Base-by-base conservation (phyloP, 805 yeast species). In the Teunomyces barrocoloradensis region DNA sequence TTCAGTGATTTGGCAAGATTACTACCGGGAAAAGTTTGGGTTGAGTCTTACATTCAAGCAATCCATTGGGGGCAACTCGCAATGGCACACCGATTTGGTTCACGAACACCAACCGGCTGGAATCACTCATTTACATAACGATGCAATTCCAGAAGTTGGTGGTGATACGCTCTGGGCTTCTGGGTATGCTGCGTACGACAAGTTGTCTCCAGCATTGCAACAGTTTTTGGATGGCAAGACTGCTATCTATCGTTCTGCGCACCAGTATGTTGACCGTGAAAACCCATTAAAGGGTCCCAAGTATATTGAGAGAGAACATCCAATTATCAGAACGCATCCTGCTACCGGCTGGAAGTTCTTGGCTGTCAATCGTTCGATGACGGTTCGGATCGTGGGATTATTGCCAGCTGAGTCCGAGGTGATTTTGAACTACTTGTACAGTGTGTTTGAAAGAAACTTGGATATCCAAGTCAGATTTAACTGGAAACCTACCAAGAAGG, bases 151-250 rank as follows among this genome's bases (percentile, higher is more conserved):
- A 4, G 36, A 38, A 1, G 72, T 71, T 28, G 84, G 84, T 43
- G 84, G 84, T 49, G 84, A 80, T 58, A 80, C 84, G 12, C 52
- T 67, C n/a, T 79, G 81, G 81, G 60, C 78, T 4, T 74, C 80
- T 35, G 82, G 83, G 12, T 79, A 78, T 53, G 83, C 74, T 44
- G 80, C 82, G 34, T 80, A 75, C 58, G 84, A 80, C 55, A 76
- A 76, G 62, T 66, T 80, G 46, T 77, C 82, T 3, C 79, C 78
- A 18, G 75, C 75, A 1, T 65, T 79, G 42, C 76, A 75, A 59
- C 49, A 66, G 52, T 79, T 78, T 56, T 67, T 79, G 55, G 83
- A 79, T 49, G 81, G 81, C 12, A 77, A 78, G 63, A 65, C 67
- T 10, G 82, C 80, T 21, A 64, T 73, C 36, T 71, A 68, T 58